Percentiles rank a stretch among this genome's conserved stretches.
Conservation (phyloP, 768 basidiomycete species). For the Mycena venus region DNA sequence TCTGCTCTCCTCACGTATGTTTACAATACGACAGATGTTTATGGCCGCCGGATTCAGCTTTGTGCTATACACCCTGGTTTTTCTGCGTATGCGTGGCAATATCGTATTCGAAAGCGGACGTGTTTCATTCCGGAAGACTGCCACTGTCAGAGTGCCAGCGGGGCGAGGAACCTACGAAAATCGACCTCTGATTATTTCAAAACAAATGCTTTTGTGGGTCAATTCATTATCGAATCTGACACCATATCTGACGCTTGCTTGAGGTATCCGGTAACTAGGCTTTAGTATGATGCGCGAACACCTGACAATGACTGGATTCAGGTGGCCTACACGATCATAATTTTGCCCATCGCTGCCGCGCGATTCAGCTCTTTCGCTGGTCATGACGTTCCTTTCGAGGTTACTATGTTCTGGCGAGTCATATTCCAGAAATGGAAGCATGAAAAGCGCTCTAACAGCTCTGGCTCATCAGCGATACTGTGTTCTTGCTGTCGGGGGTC, state of each 20-base stretch:
- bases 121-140: conserved; percentile 37
- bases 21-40: conserved; percentile 58
- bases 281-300: neutral
- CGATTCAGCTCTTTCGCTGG: too few species aligned
- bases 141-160: conserved; percentile 21
- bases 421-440: neutral
- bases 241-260: conserved; percentile 11
- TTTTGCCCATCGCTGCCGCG: too few species aligned
- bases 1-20: neutral
- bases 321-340: too few species aligned
- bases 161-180: conserved; percentile 42
- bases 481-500: conserved; percentile 55
- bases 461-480: conserved; percentile 44
- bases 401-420: too few species aligned
- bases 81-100: conserved; percentile 63
- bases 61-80: conserved; percentile 62
- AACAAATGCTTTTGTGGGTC: conserved; percentile 65
- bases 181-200: conserved; percentile 51
- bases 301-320: neutral
- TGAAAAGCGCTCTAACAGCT: neutral
- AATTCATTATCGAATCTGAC: neutral
- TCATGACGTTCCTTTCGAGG: too few species aligned
- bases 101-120: conserved; percentile 55
- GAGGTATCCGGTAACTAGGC: conserved; percentile 47
- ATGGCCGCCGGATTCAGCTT: conserved; percentile 58